Base-by-base conservation (phyloP, 2,329 filamentous ascomycete species). In the Diplodia intermedia region DNA sequence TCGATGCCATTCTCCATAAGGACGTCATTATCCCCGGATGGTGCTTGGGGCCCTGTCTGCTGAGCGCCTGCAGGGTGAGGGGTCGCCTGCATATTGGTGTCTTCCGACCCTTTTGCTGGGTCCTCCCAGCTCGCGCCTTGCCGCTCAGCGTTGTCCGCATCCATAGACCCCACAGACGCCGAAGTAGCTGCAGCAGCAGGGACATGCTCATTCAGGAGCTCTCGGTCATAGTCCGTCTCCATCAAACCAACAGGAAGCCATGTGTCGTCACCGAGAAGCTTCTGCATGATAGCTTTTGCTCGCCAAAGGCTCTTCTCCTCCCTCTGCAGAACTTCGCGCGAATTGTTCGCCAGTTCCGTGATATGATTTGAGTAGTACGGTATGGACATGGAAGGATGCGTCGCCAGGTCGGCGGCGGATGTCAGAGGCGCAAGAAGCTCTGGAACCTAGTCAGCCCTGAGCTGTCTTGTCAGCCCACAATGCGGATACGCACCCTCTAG, bases 361-460 rank as follows among this genome's bases (percentile, higher is more conserved):
- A 95, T 84, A 12, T 90, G 91, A 71, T 87, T 89, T 61, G 90
- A 92, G 15, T 85, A 89, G 76, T 93, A 95, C 0, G 92, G 89
- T 72, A 88, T 85, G 69, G 90, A 92, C 50, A 94, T 82, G 29
- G 90, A 90, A 63, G 91, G 90, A 76, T 95, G 92, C 67, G 85
- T 85, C 15, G 91, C 86, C 18, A 96, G 83, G 69, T 94, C 91
- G 77, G 90, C 90, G 61, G 91, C 88, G 40, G 90, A 84, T 20
- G 90, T 92, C 66, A 95, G 82, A 14, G 92, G 92, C 23, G 89
- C 90, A 67, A 95, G 87, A 18, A 94, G 84, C 67, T 88, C 91
- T 93, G 73, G 14, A 60, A 62, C 43, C 38, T 7, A 47, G 68
- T 76, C 80, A 74, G 78, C 70, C 75, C 15, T 4, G 20, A 31